A percentile compares a stretch with the other conserved stretches of the same genome.
These are phyloP conservation scores for Barnettozyma botsteinii DNA, from an alignment of 805 yeast genomes.

Conservation along the genomic window DNA sequence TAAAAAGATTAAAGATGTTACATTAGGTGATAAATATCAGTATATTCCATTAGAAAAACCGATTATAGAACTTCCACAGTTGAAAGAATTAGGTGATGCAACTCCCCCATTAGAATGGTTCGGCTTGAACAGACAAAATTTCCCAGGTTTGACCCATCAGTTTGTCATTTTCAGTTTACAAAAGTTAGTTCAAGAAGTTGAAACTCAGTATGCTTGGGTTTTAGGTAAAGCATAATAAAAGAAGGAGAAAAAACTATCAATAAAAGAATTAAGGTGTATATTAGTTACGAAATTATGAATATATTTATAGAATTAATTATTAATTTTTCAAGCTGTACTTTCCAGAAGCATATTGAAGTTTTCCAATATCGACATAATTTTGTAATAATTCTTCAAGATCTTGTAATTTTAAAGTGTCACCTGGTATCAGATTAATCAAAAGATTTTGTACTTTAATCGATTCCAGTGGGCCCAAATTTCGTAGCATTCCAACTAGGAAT, in stretches of 20 bases:
- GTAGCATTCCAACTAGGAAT: constrained; percentile 49
- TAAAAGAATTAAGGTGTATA: not conserved
- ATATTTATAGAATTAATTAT: not conserved
- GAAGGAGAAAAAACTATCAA: not conserved
- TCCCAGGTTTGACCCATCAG: constrained; percentile 86
- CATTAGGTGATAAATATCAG: constrained; percentile 40
- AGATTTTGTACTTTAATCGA: constrained; percentile 47
- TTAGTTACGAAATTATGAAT: not conserved
- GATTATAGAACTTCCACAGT: constrained; percentile 79
- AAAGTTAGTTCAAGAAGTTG: constrained; percentile 63
- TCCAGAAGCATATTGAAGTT: constrained; percentile 3
- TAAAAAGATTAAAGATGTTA: constrained; percentile 42
- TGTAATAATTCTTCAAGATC: constrained; percentile 7
- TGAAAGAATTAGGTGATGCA: constrained; percentile 90
- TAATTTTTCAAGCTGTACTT: constrained; percentile 7
- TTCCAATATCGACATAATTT: constrained; percentile 3
- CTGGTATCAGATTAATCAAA: constrained; percentile 50
- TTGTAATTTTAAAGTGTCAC: constrained; percentile 25
- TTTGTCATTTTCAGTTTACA: constrained; percentile 69
- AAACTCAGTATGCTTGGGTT: constrained; percentile 37
- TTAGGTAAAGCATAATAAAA: constrained; percentile 31
- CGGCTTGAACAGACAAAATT: constrained; percentile 80
- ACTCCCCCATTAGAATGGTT: constrained; percentile 99
- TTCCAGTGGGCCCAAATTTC: constrained; percentile 48
- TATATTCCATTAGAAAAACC: constrained; percentile 72